Base-by-base conservation (phyloP, 2,329 filamentous ascomycete species). In the Chaetomium sp. region DNA sequence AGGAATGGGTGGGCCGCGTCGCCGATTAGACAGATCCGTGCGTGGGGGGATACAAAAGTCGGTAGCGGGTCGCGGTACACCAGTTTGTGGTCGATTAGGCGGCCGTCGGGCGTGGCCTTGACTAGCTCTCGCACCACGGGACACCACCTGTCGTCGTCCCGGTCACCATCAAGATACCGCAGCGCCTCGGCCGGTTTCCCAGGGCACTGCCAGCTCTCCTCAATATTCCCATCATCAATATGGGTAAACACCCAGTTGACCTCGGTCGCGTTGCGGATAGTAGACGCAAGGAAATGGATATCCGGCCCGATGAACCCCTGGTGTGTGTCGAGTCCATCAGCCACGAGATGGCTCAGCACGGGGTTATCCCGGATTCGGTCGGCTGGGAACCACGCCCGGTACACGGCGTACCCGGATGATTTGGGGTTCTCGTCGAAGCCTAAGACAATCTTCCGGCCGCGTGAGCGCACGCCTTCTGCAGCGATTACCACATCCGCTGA, bases 191-290 rank as follows among this genome's bases (percentile, higher is more conserved):
- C 69, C 1, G 74, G 68, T 49, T 72, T 72, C 10, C 71, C 71
- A 0, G 72, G 72, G 48, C 75, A 73, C 49, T 71, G 71, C 73
- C 73, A 77, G 27, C 73, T 74, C 60, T 78, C 73, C 49, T 76
- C 69, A 41, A 77, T 74, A 56, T 76, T 73, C 5, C 69, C 71
- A 47, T 76, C 72, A 45, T 73, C 76, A 51, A 74, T 66, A 52
- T 69, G 66, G 35, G 79, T 80, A 52, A 77, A 76, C 5, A 80
- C 77, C 78, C 76, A 80, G 55, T 72, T 77, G 53, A 81, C 75
- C 56, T 80, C 76, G 48, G 73, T 71, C 7, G 77, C 77, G 43
- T 72, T 71, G 63, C 79, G 79, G 56, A 79, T 73, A 1, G 73
- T 75, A n/a, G 76, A 79, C 6, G 74, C 75, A 36, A 80, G 73